These are phyloP conservation scores for Digitaria exilis DNA, from an alignment of 202 grass and related monocot species.

Conservation along the genomic window DNA sequence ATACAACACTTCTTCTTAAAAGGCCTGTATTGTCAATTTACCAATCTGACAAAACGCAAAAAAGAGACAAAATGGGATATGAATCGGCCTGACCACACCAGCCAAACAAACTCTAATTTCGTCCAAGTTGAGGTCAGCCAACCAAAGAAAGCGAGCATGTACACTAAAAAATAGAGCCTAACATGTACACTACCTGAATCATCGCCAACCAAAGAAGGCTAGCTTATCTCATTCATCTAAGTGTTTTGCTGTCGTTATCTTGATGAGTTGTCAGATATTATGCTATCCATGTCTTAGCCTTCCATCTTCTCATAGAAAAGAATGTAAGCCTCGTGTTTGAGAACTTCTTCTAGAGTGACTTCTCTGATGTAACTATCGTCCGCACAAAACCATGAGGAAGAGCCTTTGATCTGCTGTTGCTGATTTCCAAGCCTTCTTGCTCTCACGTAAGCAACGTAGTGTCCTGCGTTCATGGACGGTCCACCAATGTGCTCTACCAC, in stretches of 20 bases:
- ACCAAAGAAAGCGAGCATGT: too few relatives aligned
- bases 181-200: slow-evolving; percentile 16
- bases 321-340: slow-evolving; percentile 56
- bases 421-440: neutral
- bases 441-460: slow-evolving; percentile 79
- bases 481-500: slow-evolving; percentile 61
- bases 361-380: slow-evolving; percentile 42
- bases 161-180: slow-evolving; percentile 29
- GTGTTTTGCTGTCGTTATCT: neutral
- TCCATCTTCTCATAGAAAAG: slow-evolving; percentile 77
- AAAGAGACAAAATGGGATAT: neutral
- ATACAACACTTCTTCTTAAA: neutral
- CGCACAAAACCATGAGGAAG: slow-evolving; percentile 64
- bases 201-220: neutral
- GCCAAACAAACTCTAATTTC: neutral
- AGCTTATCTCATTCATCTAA: neutral
- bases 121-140: slow-evolving; percentile 1
- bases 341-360: slow-evolving; percentile 63
- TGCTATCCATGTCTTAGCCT: slow-evolving; percentile 5
- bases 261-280: neutral
- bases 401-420: neutral
- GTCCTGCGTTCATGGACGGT: slow-evolving; percentile 43
- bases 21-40: neutral
- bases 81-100: neutral
- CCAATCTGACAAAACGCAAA: neutral